Percentiles rank a stretch among this genome's conserved stretches.
phyloP scores from a whole-genome alignment of 371 early-diverging fungal species.

The Mucor plumbeus region DNA sequence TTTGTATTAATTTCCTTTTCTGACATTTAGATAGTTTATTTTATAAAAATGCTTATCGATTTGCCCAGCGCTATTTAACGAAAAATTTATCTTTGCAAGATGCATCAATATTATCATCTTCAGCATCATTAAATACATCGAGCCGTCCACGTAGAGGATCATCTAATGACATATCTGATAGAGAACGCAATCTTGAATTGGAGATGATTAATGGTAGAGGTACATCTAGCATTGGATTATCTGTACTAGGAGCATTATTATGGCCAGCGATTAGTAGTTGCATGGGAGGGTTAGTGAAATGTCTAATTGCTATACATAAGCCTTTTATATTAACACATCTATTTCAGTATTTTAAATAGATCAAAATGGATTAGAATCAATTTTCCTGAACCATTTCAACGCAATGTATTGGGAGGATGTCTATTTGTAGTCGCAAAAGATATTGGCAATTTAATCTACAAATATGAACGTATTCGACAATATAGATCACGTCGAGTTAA shows the following conservation, averaged over 20 bases:
- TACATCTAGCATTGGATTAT: conserved; percentile 47
- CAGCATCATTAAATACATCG: not conserved
- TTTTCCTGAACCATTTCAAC: conserved; percentile 63
- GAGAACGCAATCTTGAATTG: conserved; percentile 29
- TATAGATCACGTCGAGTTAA: conserved; percentile 44
- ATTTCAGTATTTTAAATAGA: conserved; percentile 48
- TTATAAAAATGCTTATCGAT: conserved; percentile 24
- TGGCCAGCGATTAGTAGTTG: conserved; percentile 54
- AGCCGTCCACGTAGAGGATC: conserved; percentile 2
- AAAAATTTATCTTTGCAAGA: conserved; percentile 24
- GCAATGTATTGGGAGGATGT: conserved; percentile 66
- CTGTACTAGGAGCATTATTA: conserved; percentile 56
- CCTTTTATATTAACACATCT: not conserved
- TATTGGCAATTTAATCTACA: conserved; percentile 45
- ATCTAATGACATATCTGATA: conserved; percentile 18
- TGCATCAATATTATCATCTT: not conserved
- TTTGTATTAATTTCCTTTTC: too few species aligned
- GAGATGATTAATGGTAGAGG: conserved; percentile 36
- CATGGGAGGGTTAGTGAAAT: conserved; percentile 41
- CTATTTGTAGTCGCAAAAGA: conserved; percentile 64
- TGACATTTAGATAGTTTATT: conserved; percentile 14
- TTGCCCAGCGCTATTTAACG: conserved; percentile 16
- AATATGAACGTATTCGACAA: conserved; percentile 46
- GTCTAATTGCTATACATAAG: too few species aligned
- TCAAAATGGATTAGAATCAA: conserved; percentile 50